Base-by-base conservation (phyloP, 768 basidiomycete genomes). In the Lactarius pseudohatsudake region DNA sequence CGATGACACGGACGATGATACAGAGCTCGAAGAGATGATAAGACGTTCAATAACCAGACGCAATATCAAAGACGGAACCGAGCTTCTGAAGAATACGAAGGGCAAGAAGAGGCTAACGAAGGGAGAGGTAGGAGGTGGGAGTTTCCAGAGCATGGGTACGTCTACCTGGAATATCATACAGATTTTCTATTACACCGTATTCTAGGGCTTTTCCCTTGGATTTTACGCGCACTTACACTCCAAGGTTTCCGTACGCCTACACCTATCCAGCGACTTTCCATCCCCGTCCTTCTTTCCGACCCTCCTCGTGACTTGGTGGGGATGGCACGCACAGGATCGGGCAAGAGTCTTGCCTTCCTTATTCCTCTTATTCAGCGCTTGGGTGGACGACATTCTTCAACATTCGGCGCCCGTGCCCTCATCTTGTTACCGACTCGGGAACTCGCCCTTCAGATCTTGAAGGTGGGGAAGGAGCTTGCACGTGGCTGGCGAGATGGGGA, bases 261-360 rank as follows among this genome's bases (percentile, higher is more conserved):
- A 0, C 97, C 97, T 0, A 98, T 99, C 59, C 97, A 99, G 76
- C 87, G 96, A 7, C 83, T 91, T 28, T 81, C 94, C 3, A 92
- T 99, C 55, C 97, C 97, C 7, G 81, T 88, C 22, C 84, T 97
- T 50, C 85, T 98, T 45, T 77, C 89, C 15, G 86, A 84, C 50
- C 94, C 96, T 47, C 94, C 95, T 10, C 82, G 91, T 61, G 96
- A 97, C 77, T 86, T 99, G 16, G 94, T 98, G 16, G 96, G 94
- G 50, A 99, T 98, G 97, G 96, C 97, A 43, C 85, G 97, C 43
- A 99, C 97, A 4, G 97, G 97, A 50, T 97, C 95, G 2, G 97
- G 97, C 66, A 98, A 98, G 79, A 96, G 96, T 11, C 85, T 99
- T 41, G 96, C 96, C 22, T 99, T 96, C 75, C 86, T 98, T 83